Evolutionary conservation across 2,329 filamentous ascomycete genomes (phyloP), one percentile per base, ranked within the genome.

Genomic region (Orbilia brochopaga): DNA sequence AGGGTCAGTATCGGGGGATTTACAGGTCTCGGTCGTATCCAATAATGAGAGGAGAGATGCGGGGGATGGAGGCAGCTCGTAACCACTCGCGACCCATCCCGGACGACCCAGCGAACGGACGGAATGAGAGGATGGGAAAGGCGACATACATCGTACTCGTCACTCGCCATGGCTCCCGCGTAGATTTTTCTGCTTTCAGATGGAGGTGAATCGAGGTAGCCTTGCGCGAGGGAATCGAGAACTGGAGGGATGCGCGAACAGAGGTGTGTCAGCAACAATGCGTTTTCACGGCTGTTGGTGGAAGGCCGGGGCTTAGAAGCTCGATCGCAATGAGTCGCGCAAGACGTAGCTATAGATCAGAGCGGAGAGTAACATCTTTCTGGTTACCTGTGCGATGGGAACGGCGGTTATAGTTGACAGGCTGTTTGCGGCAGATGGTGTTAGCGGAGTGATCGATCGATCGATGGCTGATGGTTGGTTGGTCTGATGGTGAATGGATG

Each of bases 111-210:
- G 54, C 23, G 57, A 57, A 13, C 17, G 11, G 52, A 51, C 5
- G n/a, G 51, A 24, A 56, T 11, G 17, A 64, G 70, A 60, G 76
- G 27, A 23, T 23, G 46, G 40, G 37, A n/a, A 55, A 58, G 24
- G 53, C n/a, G 56, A 83, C 92, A 85, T 84, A 97, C 93, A 89
- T 99, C 94, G 85, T 99, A 99, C 85, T 99, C 94, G 87, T 99
- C 94, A 88, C 97, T 99, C 80, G 93, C 94, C 94, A 97, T 99
- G 82, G 78, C 85, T 76, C 75, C 73, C 70, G 56, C 74, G 35
- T 51, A 54, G 50, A 37, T 30, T 30, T 32, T 4, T 27, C 40
- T 51, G 46, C 17, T 10, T 24, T 65, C 48, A 40, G 44, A 40
- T 13, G 44, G 27, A 54, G 10, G 27, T 42, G 13, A 15, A 54